Percentiles rank a stretch among this genome's conserved stretches.
phyloP scores from a whole-genome alignment of 805 yeast genomes.

The Ogataea populi-albae region DNA sequence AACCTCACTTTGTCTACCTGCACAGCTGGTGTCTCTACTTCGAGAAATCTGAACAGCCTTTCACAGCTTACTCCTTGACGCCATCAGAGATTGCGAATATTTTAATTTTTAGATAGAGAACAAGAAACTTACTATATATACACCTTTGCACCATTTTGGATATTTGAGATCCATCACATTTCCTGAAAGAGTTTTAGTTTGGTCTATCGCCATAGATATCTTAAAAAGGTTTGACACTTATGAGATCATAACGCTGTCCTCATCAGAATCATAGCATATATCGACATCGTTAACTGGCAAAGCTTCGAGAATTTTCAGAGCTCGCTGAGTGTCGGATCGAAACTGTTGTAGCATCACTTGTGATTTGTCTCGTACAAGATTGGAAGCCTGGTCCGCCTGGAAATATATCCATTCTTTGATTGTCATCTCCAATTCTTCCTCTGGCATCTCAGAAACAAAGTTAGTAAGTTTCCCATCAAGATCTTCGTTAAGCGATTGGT shows the following conservation, averaged over 20 bases:
- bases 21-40: too few species aligned
- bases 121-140: too few species aligned
- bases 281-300: constrained; percentile 30
- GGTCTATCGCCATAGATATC: too few species aligned
- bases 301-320: constrained; percentile 40
- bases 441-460: constrained; percentile 68
- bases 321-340: constrained; percentile 47
- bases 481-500: constrained; percentile 51
- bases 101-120: too few species aligned
- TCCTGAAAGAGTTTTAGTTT: too few species aligned
- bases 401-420: constrained; percentile 66
- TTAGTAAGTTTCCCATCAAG: constrained; percentile 60
- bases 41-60: too few species aligned
- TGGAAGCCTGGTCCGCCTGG: constrained; percentile 53
- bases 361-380: constrained; percentile 45
- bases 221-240: constrained; percentile 4
- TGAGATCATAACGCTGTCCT: constrained; percentile 10
- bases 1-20: too few species aligned
- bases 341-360: constrained; percentile 47
- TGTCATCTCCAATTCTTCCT: constrained; percentile 63
- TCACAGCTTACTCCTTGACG: too few species aligned
- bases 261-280: constrained; percentile 8
- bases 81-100: too few species aligned
- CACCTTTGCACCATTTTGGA: too few species aligned
- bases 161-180: too few species aligned